Percentiles rank a stretch among this genome's conserved stretches.
Conservation (phyloP, 257 asterid species). For the Petunia secreta region DNA sequence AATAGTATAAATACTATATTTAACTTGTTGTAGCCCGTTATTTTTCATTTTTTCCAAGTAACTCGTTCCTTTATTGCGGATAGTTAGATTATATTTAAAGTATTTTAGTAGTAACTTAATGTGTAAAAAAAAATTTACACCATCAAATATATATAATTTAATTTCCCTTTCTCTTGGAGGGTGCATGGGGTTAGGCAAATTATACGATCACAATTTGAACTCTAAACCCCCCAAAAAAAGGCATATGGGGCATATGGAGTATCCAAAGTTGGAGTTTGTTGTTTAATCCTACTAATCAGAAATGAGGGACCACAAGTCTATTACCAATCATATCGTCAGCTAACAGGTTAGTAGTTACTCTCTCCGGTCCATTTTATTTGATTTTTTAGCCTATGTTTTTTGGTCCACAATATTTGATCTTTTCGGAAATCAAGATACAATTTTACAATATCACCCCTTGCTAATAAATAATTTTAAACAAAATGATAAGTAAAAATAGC, state of each 20-base stretch:
- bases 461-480: no score
- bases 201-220: conserved; percentile 17
- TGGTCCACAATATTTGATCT: no score
- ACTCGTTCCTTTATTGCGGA: no score
- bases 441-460: no score
- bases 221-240: not conserved
- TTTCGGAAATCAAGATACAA: no score
- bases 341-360: conserved; percentile 25
- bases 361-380: not conserved
- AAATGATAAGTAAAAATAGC: no score
- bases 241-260: conserved; percentile 11
- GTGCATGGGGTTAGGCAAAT: not conserved
- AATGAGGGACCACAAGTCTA: conserved; percentile 32
- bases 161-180: not conserved
- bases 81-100: not conserved
- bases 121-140: not conserved
- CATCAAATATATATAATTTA: not conserved
- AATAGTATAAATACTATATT: not conserved
- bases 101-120: not conserved
- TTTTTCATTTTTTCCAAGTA: no score
- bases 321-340: conserved; percentile 45
- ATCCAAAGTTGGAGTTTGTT: conserved; percentile 5
- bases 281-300: conserved; percentile 13
- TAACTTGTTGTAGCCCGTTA: not conserved
- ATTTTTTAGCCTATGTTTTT: no score